Evolutionary conservation across 192 early-diverging fungal species (phyloP), one percentile per base, ranked within the genome.

Genomic region (Kappamyces sp.): DNA sequence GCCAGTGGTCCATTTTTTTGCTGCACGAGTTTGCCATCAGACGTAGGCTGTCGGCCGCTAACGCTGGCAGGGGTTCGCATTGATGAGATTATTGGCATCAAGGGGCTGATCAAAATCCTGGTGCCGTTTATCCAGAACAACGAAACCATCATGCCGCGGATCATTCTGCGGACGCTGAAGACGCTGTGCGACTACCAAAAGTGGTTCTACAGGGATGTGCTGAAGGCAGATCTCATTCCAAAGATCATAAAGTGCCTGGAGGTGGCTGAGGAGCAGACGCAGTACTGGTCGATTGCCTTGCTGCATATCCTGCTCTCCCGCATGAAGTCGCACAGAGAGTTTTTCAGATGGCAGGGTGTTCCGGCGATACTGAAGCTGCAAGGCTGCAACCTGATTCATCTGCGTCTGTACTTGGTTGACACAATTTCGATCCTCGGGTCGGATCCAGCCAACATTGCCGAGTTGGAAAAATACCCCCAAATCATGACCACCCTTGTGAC

Each of bases 21-120:
- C 79, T 90, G 67, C 87, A 90, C 63, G 89, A 91, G 63, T 89
- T 79, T 74, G 80, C 79, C 1, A 62, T 79, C 39, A 82, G 79
- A 79, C 22, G 22, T 22, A 22, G 22, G 22, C 22, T 22, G 22
- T 22, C 22, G 22, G 22, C 22, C 22, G 22, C 22, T 22, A 22
- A 22, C 22, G 22, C 22, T 22, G 22, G 22, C 22, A 22, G 84
- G 88, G 51, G 73, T 86, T 0, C 80, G 77, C 9, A 41, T 75
- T 9, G 64, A 74, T n/a, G 64, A 84, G 14, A 81, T 90, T 60
- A 64, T 77, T 43, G 52, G 69, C 9, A 73, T 83, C 36, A 73
- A 74, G 48, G 86, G 84, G 1, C 58, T 90, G 2, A 69, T 80
- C 40, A 75, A 69, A 40, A 78, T 83, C 22, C 62, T 91, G n/a